Evolutionary conservation across 2,329 filamentous ascomycete genomes (phyloP).

Genomic region (Fusarium falciforme): DNA sequence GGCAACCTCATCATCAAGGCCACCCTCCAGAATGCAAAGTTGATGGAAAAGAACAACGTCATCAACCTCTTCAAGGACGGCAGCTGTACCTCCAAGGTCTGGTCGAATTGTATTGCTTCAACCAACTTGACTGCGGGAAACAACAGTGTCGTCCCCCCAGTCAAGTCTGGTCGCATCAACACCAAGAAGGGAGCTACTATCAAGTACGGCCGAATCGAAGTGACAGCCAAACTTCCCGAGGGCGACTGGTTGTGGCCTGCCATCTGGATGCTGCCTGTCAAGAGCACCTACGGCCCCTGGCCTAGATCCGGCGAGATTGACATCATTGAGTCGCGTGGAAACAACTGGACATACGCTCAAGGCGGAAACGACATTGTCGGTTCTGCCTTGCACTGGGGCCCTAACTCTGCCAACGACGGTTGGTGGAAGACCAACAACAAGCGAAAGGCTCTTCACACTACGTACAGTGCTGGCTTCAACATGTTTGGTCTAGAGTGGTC

Average conservation of each 20-base stretch:
- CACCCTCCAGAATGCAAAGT: constrained; percentile 76
- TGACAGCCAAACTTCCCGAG: constrained; percentile 78
- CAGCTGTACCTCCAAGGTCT: constrained; percentile 71
- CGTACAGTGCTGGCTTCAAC: constrained; percentile 76
- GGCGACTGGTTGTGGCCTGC: constrained; percentile 93
- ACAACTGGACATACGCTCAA: constrained; percentile 80
- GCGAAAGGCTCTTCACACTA: constrained; percentile 78
- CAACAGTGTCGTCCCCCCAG: constrained; percentile 80
- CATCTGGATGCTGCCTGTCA: constrained; percentile 88
- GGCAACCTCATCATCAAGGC: constrained; percentile 80
- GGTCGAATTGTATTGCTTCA: constrained; percentile 70
- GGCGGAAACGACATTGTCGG: constrained; percentile 86
- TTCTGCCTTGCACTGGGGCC: constrained; percentile 86
- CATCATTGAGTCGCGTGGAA: constrained; percentile 83
- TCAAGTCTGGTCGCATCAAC: constrained; percentile 82
- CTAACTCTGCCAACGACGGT: constrained; percentile 75
- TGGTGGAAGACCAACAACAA: constrained; percentile 90
- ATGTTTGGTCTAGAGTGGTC: constrained; percentile 88
- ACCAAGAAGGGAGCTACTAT: constrained; percentile 77
- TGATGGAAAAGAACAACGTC: constrained; percentile 73
- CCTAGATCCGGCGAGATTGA: constrained; percentile 86
- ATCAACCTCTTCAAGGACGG: constrained; percentile 76
- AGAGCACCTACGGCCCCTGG: constrained; percentile 80
- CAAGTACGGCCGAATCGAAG: constrained; percentile 85
- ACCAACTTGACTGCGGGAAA: constrained; percentile 80